These are phyloP conservation scores for Tuber calosporum DNA, from an alignment of 495 filamentous ascomycete species.

Conservation along the genomic window DNA sequence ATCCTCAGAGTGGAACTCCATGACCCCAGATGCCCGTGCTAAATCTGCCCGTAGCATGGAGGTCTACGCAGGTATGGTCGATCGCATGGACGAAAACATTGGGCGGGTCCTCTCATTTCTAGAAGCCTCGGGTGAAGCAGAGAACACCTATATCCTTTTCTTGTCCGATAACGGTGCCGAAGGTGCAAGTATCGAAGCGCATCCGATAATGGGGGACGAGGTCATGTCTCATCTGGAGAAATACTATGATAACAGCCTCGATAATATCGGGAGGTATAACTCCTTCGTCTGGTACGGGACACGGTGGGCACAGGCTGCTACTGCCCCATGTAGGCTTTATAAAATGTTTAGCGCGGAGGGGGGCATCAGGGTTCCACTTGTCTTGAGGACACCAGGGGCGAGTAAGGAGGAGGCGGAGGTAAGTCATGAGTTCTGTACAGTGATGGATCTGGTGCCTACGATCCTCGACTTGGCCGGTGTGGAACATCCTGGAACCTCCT, in stretches of 20 bases:
- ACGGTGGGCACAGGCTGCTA: slow-evolving; percentile 58
- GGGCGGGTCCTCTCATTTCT: slow-evolving; percentile 55
- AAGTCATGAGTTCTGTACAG: slow-evolving; percentile 54
- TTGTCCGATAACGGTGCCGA: slow-evolving; percentile 63
- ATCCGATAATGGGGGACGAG: slow-evolving; percentile 48
- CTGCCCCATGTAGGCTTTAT: slow-evolving; percentile 56
- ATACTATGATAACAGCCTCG: slow-evolving; percentile 57
- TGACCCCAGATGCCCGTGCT: slow-evolving; percentile 48
- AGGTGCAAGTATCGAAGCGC: slow-evolving; percentile 55
- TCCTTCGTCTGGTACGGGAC: slow-evolving; percentile 62
- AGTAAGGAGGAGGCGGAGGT: slow-evolving; percentile 42
- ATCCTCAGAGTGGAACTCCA: slow-evolving; percentile 51
- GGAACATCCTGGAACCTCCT: slow-evolving; percentile 52
- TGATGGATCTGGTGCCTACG: slow-evolving; percentile 59
- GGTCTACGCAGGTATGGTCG: slow-evolving; percentile 59
- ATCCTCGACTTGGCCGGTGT: slow-evolving; percentile 58
- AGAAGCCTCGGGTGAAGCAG: slow-evolving; percentile 52
- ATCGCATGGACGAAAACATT: slow-evolving; percentile 56
- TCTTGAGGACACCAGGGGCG: slow-evolving; percentile 29
- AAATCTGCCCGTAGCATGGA: slow-evolving; percentile 55
- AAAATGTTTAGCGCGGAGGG: slow-evolving; percentile 60
- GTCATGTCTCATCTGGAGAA: slow-evolving; percentile 53
- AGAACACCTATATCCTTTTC: slow-evolving; percentile 60
- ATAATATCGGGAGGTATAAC: slow-evolving; percentile 56
- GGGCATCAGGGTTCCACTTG: slow-evolving; percentile 51